Conservation (phyloP, 495 filamentous ascomycete genomes). For the Aspergillus bertholletiae region DNA sequence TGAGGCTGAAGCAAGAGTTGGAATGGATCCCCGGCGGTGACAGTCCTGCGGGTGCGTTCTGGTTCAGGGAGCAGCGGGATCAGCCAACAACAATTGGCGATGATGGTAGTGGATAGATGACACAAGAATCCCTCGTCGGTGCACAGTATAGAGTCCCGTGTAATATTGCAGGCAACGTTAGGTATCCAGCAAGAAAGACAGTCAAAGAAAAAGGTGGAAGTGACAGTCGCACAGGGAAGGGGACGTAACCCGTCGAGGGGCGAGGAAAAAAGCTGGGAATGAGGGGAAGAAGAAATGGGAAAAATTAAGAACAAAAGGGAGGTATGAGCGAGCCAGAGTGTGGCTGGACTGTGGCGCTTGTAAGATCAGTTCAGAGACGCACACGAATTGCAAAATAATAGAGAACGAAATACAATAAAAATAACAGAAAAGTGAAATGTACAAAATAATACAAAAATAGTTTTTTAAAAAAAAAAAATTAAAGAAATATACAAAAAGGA, state of each 20-base stretch:
- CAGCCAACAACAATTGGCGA: neutral
- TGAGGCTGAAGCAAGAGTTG: neutral
- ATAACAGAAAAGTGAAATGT: too few relatives aligned
- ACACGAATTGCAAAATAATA: neutral
- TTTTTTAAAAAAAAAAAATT: too few relatives aligned
- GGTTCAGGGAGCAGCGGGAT: constrained; percentile 3
- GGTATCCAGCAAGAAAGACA: neutral
- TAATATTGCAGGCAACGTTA: too few relatives aligned
- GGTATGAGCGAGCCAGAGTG: neutral
- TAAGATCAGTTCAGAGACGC: neutral
- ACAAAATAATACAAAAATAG: too few relatives aligned
- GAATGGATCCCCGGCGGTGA: constrained; percentile 6
- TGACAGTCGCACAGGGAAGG: neutral
- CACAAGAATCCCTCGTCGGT: neutral
- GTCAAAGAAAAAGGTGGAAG: constrained; percentile 1
- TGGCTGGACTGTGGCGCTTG: constrained; percentile 1
- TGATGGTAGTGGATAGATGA: too few relatives aligned
- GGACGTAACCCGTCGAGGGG: neutral
- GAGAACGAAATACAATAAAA: too few relatives aligned
- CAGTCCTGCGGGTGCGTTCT: constrained; percentile 19
- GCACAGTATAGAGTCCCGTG: neutral
- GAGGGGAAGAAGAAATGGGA: neutral
- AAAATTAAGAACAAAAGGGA: neutral
- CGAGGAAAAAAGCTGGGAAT: neutral
- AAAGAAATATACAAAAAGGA: too few relatives aligned